Evolutionary conservation across 371 early-diverging fungal species (phyloP), one percentile per base, ranked within the genome.

Genomic region (Mitosporidium daphniae): DNA sequence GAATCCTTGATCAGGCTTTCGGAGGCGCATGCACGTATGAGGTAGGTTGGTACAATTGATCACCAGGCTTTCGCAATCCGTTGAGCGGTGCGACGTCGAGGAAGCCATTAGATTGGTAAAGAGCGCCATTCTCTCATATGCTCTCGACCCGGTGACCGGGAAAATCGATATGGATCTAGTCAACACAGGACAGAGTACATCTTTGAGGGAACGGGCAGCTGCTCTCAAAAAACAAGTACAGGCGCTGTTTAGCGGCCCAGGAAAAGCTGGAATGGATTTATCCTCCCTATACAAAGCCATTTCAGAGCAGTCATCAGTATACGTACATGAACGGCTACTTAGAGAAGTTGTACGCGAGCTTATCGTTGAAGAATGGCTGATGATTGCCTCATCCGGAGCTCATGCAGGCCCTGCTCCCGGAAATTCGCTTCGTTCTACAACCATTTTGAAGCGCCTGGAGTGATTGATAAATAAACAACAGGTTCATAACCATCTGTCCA

Each of bases 1-100:
- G 99, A 98, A 53, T 72, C 74, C 12, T 66, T 98, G 65, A 82
- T 98, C 36, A 67, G 99, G 24, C 56, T 98, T 41, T 50, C 84
- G 10, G 99, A 98, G 42, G 97, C 95, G 1, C 82, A 84, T 37
- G 99, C 97, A 28, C 57, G 59, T 34, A 71, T 94, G 77, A 53
- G 69, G 48, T 61, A 34, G 17, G 24, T 22, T 11, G 6, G 3
- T 17, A 19, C 0, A 17, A 11, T 16, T 14, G 9, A 28, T 27
- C 11, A 45, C 43, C 15, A 37, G 72, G 16, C 39, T 78, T 13
- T 59, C 64, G 4, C 14, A 33, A 1, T 35, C 39, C 0, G 80
- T 86, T 0, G 66, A 69, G 11, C 39, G 45, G 4, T 26, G 29
- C 10, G 89, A 86, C 43, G 84, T 80, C 0, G 35, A 45, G 8